phyloP scores from a whole-genome alignment of 176 grass and related monocot genomes.

The Oryza australiensis region DNA sequence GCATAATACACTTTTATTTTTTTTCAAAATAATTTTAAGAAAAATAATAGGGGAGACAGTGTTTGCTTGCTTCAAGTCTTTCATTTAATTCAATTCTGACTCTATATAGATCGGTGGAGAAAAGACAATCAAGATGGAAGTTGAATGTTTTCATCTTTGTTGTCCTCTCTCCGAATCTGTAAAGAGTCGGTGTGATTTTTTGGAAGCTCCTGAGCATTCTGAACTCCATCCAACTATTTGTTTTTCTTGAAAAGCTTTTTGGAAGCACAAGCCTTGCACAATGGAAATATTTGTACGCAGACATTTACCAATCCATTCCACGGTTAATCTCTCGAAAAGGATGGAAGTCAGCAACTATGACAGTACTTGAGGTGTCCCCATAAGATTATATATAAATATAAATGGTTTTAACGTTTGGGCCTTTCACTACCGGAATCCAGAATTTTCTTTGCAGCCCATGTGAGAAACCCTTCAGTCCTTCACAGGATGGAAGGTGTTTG shows the following conservation, averaged over 20 bases:
- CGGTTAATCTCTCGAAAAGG: neutral
- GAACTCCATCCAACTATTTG: neutral
- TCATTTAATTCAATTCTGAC: neutral
- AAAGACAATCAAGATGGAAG: neutral
- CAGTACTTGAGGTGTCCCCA: neutral
- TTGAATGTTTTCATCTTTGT: neutral
- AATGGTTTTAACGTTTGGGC: neutral
- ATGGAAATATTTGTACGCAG: neutral
- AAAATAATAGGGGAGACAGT: neutral
- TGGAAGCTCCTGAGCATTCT: slow-evolving; percentile 3
- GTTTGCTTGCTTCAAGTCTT: neutral
- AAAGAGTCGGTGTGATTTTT: neutral
- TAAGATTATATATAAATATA: neutral
- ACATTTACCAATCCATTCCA: neutral
- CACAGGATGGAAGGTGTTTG: neutral
- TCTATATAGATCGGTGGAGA: neutral
- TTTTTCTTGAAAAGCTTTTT: neutral
- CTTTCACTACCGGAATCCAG: no score
- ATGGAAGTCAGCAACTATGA: neutral
- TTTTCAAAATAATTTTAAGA: neutral
- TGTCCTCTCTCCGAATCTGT: slow-evolving; percentile 3
- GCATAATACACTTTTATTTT: neutral
- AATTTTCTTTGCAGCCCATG: no score
- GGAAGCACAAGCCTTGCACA: neutral
- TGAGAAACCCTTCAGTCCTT: neutral